Percentiles rank a stretch among this genome's conserved stretches.
Evolutionary conservation across 305 asterid genomes (phyloP).

Genomic region (Rubia balearica): DNA sequence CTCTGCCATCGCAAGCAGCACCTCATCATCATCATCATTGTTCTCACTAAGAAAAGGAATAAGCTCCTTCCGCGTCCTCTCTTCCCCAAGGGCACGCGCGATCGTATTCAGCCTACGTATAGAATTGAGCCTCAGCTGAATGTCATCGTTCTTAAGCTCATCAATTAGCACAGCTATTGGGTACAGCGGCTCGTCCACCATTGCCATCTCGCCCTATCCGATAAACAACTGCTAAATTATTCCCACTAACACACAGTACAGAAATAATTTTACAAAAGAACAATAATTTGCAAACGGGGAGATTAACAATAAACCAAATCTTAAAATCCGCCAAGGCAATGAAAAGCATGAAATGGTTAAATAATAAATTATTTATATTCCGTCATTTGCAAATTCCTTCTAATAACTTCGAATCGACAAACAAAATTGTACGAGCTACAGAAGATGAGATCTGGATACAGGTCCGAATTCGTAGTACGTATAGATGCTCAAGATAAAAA

Average conservation of each 20-base stretch:
- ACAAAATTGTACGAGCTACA: not conserved
- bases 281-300: not conserved
- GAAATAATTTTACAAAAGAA: not conserved
- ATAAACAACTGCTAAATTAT: conserved; percentile 13
- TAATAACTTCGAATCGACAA: not conserved
- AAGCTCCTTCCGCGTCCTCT: conserved; percentile 77
- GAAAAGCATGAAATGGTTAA: not conserved
- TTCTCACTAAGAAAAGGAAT: conserved; percentile 83
- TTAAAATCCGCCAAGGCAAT: not conserved
- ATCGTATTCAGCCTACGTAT: conserved; percentile 78
- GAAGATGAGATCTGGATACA: conserved; percentile 18
- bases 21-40: conserved; percentile 89
- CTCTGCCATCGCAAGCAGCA: conserved; percentile 84
- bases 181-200: conserved; percentile 88
- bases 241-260: conserved; percentile 4
- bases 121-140: conserved; percentile 70
- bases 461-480: not conserved
- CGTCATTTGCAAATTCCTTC: not conserved
- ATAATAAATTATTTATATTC: not conserved
- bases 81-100: conserved; percentile 97
- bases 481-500: not conserved
- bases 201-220: conserved; percentile 44
- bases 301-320: not conserved
- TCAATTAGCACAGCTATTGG: conserved; percentile 92
- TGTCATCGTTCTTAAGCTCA: conserved; percentile 84